Evolutionary conservation across 192 early-diverging fungal genomes (phyloP).

Genomic region (Coemansia pectinata): DNA sequence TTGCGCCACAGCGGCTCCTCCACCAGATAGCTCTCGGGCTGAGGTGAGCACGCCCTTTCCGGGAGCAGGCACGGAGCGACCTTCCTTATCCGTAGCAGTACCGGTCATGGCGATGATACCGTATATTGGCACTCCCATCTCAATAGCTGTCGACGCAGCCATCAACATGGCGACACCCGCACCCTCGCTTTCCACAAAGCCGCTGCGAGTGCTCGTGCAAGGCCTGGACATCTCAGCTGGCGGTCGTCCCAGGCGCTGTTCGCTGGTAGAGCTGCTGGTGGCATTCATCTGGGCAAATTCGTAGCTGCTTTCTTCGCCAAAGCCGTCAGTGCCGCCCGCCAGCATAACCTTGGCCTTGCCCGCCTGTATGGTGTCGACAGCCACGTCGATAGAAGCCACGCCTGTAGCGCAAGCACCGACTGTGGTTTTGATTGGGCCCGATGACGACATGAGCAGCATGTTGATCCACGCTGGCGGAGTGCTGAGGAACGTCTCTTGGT

Average conservation of each 20-base stretch:
- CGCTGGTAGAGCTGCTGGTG: slow-evolving; percentile 80
- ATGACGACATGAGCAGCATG: slow-evolving; percentile 91
- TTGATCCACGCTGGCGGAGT: slow-evolving; percentile 87
- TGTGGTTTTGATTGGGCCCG: slow-evolving; percentile 79
- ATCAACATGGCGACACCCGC: slow-evolving; percentile 89
- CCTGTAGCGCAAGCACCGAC: slow-evolving; percentile 93
- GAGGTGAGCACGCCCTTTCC: slow-evolving; percentile 93
- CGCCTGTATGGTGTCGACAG: slow-evolving; percentile 81
- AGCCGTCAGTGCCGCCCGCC: slow-evolving; percentile 92
- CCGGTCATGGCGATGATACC: slow-evolving; percentile 84
- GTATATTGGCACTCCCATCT: slow-evolving; percentile 92
- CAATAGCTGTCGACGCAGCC: slow-evolving; percentile 81
- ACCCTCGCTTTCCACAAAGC: slow-evolving; percentile 96
- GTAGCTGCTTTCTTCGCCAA: slow-evolving; percentile 89
- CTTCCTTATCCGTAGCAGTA: slow-evolving; percentile 95
- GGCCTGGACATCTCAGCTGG: slow-evolving; percentile 92
- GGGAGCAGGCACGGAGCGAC: slow-evolving; percentile 90
- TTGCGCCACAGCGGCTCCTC: slow-evolving; percentile 19
- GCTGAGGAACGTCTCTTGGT: slow-evolving; percentile 86
- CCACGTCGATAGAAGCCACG: slow-evolving; percentile 89
- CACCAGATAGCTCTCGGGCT: slow-evolving; percentile 64
- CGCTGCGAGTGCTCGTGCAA: slow-evolving; percentile 78
- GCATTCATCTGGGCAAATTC: slow-evolving; percentile 99
- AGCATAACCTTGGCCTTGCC: slow-evolving; percentile 93
- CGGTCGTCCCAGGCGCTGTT: slow-evolving; percentile 79